Conservation (phyloP, 768 basidiomycete species). For the Crepidotus variabilis region DNA sequence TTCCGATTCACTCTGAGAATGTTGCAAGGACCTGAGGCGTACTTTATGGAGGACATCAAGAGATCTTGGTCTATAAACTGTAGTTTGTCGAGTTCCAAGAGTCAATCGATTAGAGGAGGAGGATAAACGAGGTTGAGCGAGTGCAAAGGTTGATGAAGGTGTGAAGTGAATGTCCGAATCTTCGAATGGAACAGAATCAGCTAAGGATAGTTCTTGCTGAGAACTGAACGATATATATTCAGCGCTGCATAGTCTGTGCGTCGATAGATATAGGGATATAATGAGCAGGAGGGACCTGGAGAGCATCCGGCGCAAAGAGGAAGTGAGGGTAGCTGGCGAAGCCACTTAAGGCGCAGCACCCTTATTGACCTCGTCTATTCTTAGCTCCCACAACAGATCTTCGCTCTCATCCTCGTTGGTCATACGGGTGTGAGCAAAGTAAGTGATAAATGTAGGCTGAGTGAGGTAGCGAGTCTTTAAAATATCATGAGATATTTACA, state of each 20-base stretch:
- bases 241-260: conserved; percentile 3
- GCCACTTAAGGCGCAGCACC: neutral
- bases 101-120: conserved; percentile 4
- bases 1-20: conserved; percentile 40
- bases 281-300: conserved; percentile 13
- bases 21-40: conserved; percentile 45
- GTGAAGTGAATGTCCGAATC: conserved; percentile 9
- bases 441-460: no score
- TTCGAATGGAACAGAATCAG: neutral
- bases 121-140: conserved; percentile 6
- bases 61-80: conserved; percentile 59
- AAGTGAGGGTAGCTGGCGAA: neutral
- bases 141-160: conserved; percentile 12
- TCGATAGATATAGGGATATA: conserved; percentile 13
- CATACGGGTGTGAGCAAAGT: no score
- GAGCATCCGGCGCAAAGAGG: conserved; percentile 13
- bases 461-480: no score
- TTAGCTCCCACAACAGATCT: conserved; percentile 1
- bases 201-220: conserved; percentile 8
- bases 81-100: conserved; percentile 48
- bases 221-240: conserved; percentile 19
- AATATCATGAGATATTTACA: no score
- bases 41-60: conserved; percentile 46
- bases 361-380: conserved; percentile 1
- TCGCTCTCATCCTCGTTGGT: neutral